Base-by-base conservation (phyloP, 192 early-diverging fungal genomes). In the Gonapodya sp. region DNA sequence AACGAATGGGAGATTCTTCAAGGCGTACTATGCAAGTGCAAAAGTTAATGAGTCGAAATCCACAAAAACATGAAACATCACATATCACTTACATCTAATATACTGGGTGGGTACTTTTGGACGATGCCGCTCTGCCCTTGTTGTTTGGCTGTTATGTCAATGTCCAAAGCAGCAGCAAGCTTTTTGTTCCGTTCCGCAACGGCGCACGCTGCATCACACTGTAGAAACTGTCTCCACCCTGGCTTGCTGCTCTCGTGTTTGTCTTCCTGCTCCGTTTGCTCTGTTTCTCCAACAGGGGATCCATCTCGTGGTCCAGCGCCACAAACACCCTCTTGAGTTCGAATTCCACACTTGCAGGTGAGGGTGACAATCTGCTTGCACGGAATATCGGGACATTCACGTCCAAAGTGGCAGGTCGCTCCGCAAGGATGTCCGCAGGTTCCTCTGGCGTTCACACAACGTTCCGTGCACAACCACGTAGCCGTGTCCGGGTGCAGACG, bases 381-480 rank as follows among this genome's bases (percentile, higher is more conserved):
- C 0, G 93, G 88, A 46, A 83, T 81, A 35, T 92, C 89, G 36
- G 92, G 89, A 84, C 96, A 98, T 78, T 89, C 89, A 1, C 86
- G 73, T 16, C 89, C 90, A 31, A 88, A 92, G 82, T 98, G 97
- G 83, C 97, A 98, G 1, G 86, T 73, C 0, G 85, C 83, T 1
- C 85, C 73, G 82, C 96, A 98, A 2, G 88, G 84, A 83, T 98
- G 97, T 1, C 95, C 94, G 83, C 97, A 98, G 34, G 87, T 85
- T 74, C 89, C 87, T 36, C 94, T 92, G n/a, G 90, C 86, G 36
- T 91, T 90, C 18, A 91, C 92, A 84, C 97, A 98, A 32, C 82
- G 77, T 79, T 94, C 92, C 0, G 80, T 78, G 83, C 97, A 98
- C 34, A 81, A 30, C n/a, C 83, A 82, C 0, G 35, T 14, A 0